A percentile compares a stretch with the other conserved stretches of the same genome.
These are phyloP conservation scores for Exophiala xenobiotica DNA, from an alignment of 2,329 filamentous ascomycete species.

Conservation along the genomic window DNA sequence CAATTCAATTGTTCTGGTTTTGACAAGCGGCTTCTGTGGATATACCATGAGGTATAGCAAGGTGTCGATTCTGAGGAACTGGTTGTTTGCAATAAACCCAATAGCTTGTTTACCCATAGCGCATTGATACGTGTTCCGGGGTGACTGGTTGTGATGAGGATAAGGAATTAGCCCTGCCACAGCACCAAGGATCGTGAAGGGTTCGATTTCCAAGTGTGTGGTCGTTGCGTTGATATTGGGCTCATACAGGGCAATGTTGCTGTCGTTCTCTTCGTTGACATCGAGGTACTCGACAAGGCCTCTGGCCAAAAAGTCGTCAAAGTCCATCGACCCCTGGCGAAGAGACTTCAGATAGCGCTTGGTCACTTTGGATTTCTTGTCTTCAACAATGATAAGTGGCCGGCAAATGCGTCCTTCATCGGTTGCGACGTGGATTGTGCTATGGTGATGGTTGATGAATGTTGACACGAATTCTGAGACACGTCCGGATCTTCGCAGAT, in stretches of 20 bases:
- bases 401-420: slow-evolving; percentile 96
- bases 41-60: slow-evolving; percentile 96
- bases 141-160: slow-evolving; percentile 98
- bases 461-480: slow-evolving; percentile 97
- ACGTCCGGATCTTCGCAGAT: slow-evolving; percentile 81
- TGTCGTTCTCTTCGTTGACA: slow-evolving; percentile 95
- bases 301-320: slow-evolving; percentile 88
- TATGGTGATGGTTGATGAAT: slow-evolving; percentile 90
- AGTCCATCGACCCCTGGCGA: slow-evolving; percentile 78
- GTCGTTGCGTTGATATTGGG: slow-evolving; percentile 77
- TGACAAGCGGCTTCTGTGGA: slow-evolving; percentile 95
- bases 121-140: slow-evolving; percentile 97
- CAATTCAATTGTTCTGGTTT: slow-evolving; percentile 92
- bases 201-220: slow-evolving; percentile 96
- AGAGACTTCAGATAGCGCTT: slow-evolving; percentile 75
- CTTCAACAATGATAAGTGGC: slow-evolving; percentile 92
- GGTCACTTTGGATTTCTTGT: slow-evolving; percentile 77
- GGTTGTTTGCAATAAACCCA: slow-evolving; percentile 95
- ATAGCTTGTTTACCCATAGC: slow-evolving; percentile 99
- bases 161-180: slow-evolving; percentile 97
- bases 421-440: slow-evolving; percentile 89
- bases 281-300: slow-evolving; percentile 96
- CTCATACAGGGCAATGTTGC: slow-evolving; percentile 88
- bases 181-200: slow-evolving; percentile 92
- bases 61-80: slow-evolving; percentile 95